Evolutionary conservation across 257 asterid species (phyloP).

Genomic region (Jacaranda mimosifolia): DNA sequence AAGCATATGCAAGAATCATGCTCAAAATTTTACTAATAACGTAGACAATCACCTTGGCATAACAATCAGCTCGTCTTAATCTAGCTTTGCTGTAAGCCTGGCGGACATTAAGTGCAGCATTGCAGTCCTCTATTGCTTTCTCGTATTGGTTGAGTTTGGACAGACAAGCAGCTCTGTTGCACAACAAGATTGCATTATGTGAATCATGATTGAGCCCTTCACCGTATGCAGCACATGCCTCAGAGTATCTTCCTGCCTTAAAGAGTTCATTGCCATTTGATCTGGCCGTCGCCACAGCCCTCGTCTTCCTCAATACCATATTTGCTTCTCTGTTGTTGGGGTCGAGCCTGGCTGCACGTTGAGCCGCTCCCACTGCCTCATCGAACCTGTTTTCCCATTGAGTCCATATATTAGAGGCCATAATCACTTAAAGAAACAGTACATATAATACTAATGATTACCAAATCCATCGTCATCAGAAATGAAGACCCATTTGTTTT

Average conservation of each 20-base stretch:
- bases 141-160: conserved; percentile 69
- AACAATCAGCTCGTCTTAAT: conserved; percentile 74
- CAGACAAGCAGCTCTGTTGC: conserved; percentile 80
- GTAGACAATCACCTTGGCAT: conserved; percentile 56
- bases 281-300: conserved; percentile 65
- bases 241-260: conserved; percentile 56
- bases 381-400: conserved; percentile 55
- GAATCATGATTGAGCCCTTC: conserved; percentile 80
- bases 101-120: conserved; percentile 59
- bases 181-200: conserved; percentile 61
- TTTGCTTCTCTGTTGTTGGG: conserved; percentile 68
- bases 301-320: conserved; percentile 52
- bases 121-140: conserved; percentile 76
- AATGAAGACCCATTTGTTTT: too few species aligned
- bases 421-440: not conserved
- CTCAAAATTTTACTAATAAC: not conserved
- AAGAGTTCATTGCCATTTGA: conserved; percentile 72
- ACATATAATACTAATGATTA: too few species aligned
- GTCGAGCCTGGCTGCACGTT: conserved; percentile 68
- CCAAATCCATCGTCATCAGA: not conserved
- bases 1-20: not conserved
- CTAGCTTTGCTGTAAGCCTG: conserved; percentile 75
- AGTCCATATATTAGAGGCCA: conserved; percentile 4
- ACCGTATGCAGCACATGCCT: conserved; percentile 70
- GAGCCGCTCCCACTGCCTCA: conserved; percentile 65